Conservation (phyloP, 164 flowering plant species). For the Stephania japonica region DNA sequence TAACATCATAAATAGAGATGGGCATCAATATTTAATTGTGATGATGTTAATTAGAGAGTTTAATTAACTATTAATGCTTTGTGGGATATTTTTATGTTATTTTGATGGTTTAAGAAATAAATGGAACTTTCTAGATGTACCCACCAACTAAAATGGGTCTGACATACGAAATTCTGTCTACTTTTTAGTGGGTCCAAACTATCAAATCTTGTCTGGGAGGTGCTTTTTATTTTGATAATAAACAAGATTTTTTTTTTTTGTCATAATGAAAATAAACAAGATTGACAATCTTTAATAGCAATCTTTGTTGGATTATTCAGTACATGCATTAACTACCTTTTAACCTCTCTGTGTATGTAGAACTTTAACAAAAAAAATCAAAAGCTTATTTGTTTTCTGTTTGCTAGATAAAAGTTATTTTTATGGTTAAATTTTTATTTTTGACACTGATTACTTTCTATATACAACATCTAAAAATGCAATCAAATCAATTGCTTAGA, state of each 20-base stretch:
- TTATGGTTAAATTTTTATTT: too few species aligned
- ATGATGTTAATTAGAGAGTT: not conserved
- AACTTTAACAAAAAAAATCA: too few species aligned
- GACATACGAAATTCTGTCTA: not conserved
- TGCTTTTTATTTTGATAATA: not conserved
- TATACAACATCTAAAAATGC: too few species aligned
- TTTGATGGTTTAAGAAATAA: not conserved
- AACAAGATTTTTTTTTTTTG: too few species aligned
- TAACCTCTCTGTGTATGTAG: too few species aligned
- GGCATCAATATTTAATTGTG: not conserved
- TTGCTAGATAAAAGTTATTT: too few species aligned
- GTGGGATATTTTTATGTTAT: not conserved
- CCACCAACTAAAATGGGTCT: constrained; percentile 1
- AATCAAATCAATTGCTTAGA: too few species aligned
- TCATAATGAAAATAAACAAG: not conserved
- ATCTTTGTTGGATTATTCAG: not conserved
- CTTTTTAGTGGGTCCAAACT: not conserved
- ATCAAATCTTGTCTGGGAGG: not conserved
- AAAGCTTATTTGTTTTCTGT: too few species aligned
- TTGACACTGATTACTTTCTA: too few species aligned
- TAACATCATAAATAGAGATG: not conserved
- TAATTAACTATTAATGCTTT: not conserved
- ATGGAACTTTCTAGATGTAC: constrained; percentile 1
- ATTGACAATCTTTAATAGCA: not conserved
- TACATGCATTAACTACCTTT: not conserved